These are phyloP conservation scores for Chlorella sp. DNA, from an alignment of 139 green algal species.

Conservation along the genomic window DNA sequence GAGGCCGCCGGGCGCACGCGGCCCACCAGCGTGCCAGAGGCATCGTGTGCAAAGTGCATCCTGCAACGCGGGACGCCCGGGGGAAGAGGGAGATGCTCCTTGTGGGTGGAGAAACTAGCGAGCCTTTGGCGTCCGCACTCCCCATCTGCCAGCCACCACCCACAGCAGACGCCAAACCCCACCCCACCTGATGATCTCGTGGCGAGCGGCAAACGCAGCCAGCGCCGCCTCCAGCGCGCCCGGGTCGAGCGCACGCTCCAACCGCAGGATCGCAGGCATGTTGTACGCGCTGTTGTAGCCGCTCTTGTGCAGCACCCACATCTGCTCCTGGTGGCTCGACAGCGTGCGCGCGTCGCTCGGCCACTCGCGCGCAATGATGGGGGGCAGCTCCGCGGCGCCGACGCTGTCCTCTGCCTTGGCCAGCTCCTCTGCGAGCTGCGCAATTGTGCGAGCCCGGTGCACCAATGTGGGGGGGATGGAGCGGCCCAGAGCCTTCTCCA, in stretches of 20 bases:
- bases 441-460: too few relatives aligned
- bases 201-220: neutral
- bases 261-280: neutral
- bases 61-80: neutral
- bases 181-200: neutral
- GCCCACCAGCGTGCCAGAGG: neutral
- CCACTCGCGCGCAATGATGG: neutral
- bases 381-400: neutral
- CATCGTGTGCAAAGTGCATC: neutral
- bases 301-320: slow-evolving; percentile 9
- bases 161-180: neutral
- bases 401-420: neutral
- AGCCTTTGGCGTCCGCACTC: too few relatives aligned
- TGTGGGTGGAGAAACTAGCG: neutral
- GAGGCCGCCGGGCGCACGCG: neutral
- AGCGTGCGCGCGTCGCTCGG: neutral
- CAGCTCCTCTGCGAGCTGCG: too few relatives aligned
- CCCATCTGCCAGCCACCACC: too few relatives aligned
- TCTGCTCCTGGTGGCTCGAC: neutral
- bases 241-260: neutral
- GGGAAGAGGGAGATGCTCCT: neutral
- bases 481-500: too few relatives aligned
- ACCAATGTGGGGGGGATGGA: too few relatives aligned
- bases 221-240: neutral
- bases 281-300: neutral